Percentiles rank a stretch among this genome's conserved stretches.
These are phyloP conservation scores for Canna indica DNA, from an alignment of 176 grass and related monocot genomes.

Conservation along the genomic window DNA sequence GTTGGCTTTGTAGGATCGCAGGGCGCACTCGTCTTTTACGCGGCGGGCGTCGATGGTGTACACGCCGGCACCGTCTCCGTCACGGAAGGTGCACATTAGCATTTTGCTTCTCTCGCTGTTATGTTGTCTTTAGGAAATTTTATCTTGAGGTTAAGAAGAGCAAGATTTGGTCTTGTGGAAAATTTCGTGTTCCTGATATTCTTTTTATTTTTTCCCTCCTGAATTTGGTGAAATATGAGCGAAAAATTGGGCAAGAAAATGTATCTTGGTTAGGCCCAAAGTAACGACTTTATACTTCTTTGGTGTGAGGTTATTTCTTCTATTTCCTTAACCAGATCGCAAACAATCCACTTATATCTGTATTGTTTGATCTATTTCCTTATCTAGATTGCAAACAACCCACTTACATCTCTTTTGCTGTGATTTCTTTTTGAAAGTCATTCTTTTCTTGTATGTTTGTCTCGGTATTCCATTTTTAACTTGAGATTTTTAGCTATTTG, in stretches of 20 bases:
- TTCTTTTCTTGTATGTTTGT: background rate
- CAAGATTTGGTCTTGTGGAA: too few species aligned
- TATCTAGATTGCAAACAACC: background rate
- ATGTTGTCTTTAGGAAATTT: background rate
- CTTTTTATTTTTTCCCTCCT: background rate
- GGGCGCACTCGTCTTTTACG: slow-evolving; percentile 66
- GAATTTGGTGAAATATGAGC: background rate
- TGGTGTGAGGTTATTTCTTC: background rate
- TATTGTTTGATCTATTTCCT: background rate
- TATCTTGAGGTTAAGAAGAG: background rate
- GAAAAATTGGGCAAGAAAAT: background rate
- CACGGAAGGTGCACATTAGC: slow-evolving; percentile 47
- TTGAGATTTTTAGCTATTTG: background rate
- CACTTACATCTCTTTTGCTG: background rate
- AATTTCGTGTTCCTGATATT: too few species aligned
- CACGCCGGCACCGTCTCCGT: slow-evolving; percentile 58
- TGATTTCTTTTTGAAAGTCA: background rate
- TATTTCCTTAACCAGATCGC: too few species aligned
- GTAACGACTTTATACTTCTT: too few species aligned
- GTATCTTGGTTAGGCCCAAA: background rate
- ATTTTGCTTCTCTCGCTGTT: background rate
- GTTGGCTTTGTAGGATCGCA: slow-evolving; percentile 46
- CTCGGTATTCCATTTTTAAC: background rate
- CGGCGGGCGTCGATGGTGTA: slow-evolving; percentile 64
- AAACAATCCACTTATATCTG: too few species aligned